These are phyloP conservation scores for Shiraia sp. DNA, from an alignment of 2,329 filamentous ascomycete genomes.

Conservation along the genomic window DNA sequence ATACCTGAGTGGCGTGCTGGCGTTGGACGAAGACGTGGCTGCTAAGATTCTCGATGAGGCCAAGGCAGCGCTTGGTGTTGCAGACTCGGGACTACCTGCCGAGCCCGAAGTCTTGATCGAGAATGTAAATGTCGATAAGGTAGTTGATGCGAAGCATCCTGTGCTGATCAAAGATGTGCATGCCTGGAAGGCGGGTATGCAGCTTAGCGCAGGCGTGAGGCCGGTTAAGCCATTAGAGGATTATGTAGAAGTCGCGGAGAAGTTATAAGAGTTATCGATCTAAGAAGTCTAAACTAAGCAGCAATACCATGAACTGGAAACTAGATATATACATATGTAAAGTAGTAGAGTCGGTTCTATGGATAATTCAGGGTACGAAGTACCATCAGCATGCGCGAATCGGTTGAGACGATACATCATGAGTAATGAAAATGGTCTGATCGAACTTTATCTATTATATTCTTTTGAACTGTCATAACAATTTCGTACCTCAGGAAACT, in stretches of 20 bases:
- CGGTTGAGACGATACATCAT: too few species aligned
- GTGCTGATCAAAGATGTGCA: slow-evolving; percentile 76
- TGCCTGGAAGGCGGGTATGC: slow-evolving; percentile 76
- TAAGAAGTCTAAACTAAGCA: too few species aligned
- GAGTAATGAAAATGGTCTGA: too few species aligned
- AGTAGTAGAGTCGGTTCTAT: too few species aligned
- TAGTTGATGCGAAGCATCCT: slow-evolving; percentile 43
- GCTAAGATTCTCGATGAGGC: slow-evolving; percentile 55
- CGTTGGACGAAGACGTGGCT: slow-evolving; percentile 55
- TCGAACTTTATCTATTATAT: too few species aligned
- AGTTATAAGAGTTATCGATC: slow-evolving; percentile 13
- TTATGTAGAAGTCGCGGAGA: slow-evolving; percentile 70
- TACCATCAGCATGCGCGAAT: too few species aligned
- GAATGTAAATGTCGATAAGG: slow-evolving; percentile 26
- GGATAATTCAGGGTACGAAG: too few species aligned
- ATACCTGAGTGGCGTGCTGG: slow-evolving; percentile 50
- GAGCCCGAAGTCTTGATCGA: slow-evolving; percentile 47
- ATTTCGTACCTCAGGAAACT: too few species aligned
- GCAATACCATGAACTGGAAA: too few species aligned
- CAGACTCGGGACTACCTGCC: slow-evolving; percentile 36
- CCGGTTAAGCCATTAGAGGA: slow-evolving; percentile 76
- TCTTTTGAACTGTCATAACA: too few species aligned
- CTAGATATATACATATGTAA: too few species aligned
- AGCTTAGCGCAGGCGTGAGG: slow-evolving; percentile 71
- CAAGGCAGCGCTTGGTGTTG: slow-evolving; percentile 51